Percentiles rank a stretch among this genome's conserved stretches.
These are phyloP conservation scores for Thermoascus crustaceus DNA, from an alignment of 2,329 filamentous ascomycete genomes.

Conservation along the genomic window DNA sequence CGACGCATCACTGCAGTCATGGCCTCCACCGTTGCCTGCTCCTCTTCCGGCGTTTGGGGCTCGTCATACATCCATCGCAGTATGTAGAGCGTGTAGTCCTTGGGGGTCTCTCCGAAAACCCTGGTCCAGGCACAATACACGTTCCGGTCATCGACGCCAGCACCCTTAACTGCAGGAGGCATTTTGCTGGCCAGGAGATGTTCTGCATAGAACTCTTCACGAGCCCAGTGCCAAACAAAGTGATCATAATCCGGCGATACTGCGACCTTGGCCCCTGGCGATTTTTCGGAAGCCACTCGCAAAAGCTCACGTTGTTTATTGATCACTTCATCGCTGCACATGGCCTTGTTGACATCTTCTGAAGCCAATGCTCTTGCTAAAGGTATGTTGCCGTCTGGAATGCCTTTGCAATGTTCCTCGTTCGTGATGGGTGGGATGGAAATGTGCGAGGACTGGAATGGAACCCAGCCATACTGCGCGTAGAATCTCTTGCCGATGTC, in stretches of 20 bases:
- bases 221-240: conserved; percentile 67
- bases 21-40: conserved; percentile 43
- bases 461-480: conserved; percentile 65
- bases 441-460: conserved; percentile 65
- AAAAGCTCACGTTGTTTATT: conserved; percentile 57
- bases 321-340: conserved; percentile 58
- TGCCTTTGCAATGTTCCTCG: conserved; percentile 12
- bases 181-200: conserved; percentile 48
- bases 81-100: conserved; percentile 35
- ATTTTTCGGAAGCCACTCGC: conserved; percentile 35
- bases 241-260: conserved; percentile 60
- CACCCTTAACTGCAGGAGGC: conserved; percentile 58
- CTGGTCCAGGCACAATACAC: conserved; percentile 37
- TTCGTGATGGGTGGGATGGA: conserved; percentile 44
- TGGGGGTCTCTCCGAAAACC: conserved; percentile 27
- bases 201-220: conserved; percentile 69
- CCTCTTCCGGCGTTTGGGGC: conserved; percentile 31
- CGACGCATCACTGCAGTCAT: conserved; percentile 57
- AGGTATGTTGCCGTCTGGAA: conserved; percentile 18
- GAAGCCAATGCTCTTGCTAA: conserved; percentile 23
- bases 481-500: conserved; percentile 84
- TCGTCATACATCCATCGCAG: conserved; percentile 36
- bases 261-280: conserved; percentile 50
- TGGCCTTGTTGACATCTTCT: conserved; percentile 23
- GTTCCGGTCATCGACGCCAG: conserved; percentile 45